Evolutionary conservation across 805 yeast genomes (phyloP).

Genomic region (Ogataea nakhonphanomensis): DNA sequence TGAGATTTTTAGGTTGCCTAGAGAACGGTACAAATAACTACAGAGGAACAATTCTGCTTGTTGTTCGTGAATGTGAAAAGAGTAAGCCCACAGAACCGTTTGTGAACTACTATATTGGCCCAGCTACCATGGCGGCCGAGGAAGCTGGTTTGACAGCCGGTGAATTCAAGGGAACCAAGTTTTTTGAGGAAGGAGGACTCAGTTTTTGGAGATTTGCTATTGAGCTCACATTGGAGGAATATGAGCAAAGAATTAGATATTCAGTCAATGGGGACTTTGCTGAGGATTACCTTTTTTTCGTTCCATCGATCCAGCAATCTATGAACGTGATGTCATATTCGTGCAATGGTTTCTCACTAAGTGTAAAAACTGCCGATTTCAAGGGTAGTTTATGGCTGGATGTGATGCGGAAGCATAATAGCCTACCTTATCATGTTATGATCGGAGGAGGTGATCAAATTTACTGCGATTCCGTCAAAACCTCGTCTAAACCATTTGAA

Average conservation of each 20-base stretch:
- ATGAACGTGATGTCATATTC: conserved; percentile 84
- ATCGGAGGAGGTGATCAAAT: conserved; percentile 97
- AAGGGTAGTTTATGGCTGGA: conserved; percentile 85
- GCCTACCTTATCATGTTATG: conserved; percentile 80
- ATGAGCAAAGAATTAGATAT: conserved; percentile 66
- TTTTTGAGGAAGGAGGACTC: conserved; percentile 42
- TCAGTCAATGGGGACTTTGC: conserved; percentile 44
- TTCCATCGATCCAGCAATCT: conserved; percentile 61
- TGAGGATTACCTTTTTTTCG: conserved; percentile 54
- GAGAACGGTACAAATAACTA: conserved; percentile 51
- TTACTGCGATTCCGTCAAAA: conserved; percentile 78
- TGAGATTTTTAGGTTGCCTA: conserved; percentile 61
- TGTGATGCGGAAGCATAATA: conserved; percentile 63
- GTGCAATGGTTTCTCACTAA: conserved; percentile 86
- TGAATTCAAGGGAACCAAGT: conserved; percentile 42
- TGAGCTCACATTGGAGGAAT: conserved; percentile 41
- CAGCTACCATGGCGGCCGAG: conserved; percentile 22
- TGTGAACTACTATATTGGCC: conserved; percentile 36
- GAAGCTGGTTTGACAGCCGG: conserved; percentile 33
- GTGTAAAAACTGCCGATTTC: conserved; percentile 62
- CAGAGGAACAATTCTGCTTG: conserved; percentile 67
- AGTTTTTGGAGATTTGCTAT: conserved; percentile 67
- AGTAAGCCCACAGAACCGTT: conserved; percentile 21
- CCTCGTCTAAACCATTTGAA: conserved; percentile 48
- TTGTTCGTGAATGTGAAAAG: conserved; percentile 42